Percentiles rank a stretch among this genome's conserved stretches.
Evolutionary conservation across 192 early-diverging fungal species (phyloP).

Genomic region (Gorgonomyces haynaldii): DNA sequence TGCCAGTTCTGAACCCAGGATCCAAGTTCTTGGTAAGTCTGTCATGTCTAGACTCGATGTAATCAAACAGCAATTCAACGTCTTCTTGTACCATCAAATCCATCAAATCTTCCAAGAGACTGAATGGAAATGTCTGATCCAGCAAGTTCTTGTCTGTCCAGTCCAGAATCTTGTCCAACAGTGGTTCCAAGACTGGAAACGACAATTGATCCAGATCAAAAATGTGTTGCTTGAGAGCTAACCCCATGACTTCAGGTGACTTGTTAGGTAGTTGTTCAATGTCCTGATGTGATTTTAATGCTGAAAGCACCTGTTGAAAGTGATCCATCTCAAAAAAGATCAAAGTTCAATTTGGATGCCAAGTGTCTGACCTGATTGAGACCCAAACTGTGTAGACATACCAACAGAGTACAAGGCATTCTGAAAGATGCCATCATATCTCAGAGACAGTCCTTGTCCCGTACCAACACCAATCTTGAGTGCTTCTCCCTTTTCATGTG

Average conservation of each 20-base stretch:
- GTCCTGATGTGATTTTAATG: no score
- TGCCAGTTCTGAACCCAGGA: slow-evolving; percentile 66
- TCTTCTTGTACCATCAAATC: slow-evolving; percentile 49
- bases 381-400: slow-evolving; percentile 3
- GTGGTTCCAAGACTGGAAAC: no score
- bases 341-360: slow-evolving; percentile 4
- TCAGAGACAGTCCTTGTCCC: background rate
- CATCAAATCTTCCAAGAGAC: slow-evolving; percentile 55
- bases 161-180: no score
- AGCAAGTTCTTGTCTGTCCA: no score
- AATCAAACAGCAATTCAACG: slow-evolving; percentile 48
- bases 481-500: slow-evolving; percentile 43
- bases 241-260: no score
- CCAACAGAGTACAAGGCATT: slow-evolving; percentile 4
- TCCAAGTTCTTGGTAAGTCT: slow-evolving; percentile 54
- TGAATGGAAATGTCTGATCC: slow-evolving; percentile 41
- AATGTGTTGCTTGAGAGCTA: no score
- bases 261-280: no score
- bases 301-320: no score
- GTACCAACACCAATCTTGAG: slow-evolving; percentile 34
- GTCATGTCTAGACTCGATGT: slow-evolving; percentile 44
- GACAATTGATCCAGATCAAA: no score
- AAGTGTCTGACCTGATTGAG: background rate
- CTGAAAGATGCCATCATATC: background rate
- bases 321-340: background rate